Evolutionary conservation across 2,329 filamentous ascomycete genomes (phyloP), one percentile per base, ranked within the genome.

Genomic region (Colletotrichum nymphaeae): DNA sequence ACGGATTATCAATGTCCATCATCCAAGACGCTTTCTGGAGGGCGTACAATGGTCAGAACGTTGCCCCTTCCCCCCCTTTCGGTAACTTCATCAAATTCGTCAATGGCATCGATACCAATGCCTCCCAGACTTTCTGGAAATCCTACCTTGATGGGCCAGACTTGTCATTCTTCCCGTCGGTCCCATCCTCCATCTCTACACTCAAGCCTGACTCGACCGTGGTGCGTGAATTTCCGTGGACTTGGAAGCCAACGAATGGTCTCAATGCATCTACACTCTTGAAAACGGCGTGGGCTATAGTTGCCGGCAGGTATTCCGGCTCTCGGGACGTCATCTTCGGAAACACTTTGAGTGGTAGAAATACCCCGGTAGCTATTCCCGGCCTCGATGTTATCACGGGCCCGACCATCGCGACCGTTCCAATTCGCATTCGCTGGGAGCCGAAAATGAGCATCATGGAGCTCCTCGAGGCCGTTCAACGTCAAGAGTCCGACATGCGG

Each of bases 281-380:
- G 49, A 80, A 83, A 53, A 82, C 82, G 22, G 84, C 84, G 4
- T 86, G 84, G 84, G 82, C 82, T 5, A 68, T 85, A 16, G 79
- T 83, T 1, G 78, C 83, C 1, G 79, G 80, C 1, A 73, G 81
- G 8, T 84, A 84, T 67, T 78, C 83, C 68, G 79, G 79, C 4
- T 77, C 80, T 35, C 68, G 79, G 11, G 82, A 84, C 60, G 79
- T 85, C 35, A 76, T 83, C 22, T 84, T 85, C 64, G 84, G 83
- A 7, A 81, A 83, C 74, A 84, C 81, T 1, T 76, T 84, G 16
- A 83, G 83, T 56, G 57, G 57, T 28, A 28, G 57, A 16, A 83
- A 59, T 35, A 32, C 8, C 19, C 42, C 42, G 8, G 42, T 22
- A 4, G 5, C 42, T 22, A 49, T 49, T 49, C 19, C 42, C 8